Percentiles rank a stretch among this genome's conserved stretches.
Evolutionary conservation across 495 filamentous ascomycete genomes (phyloP).

Genomic region (Penicillium turbatum): DNA sequence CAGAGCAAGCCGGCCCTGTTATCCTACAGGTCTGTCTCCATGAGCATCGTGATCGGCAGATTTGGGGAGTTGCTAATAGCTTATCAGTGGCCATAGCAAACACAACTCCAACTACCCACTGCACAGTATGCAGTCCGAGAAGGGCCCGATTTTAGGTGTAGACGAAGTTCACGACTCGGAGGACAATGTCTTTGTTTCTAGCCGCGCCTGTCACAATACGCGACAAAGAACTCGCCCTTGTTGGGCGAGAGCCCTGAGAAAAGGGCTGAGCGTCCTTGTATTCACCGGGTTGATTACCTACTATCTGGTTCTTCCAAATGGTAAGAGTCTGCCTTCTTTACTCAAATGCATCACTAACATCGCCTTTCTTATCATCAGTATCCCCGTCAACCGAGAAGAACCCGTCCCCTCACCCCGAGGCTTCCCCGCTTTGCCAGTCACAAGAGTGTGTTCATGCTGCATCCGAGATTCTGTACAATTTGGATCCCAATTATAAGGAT

Average conservation of each 20-base stretch:
- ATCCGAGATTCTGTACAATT: constrained; percentile 61
- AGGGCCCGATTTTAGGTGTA: constrained; percentile 5
- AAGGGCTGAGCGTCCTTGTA: constrained; percentile 2
- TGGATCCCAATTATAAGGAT: constrained; percentile 58
- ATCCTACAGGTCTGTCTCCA: neutral
- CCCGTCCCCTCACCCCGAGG: constrained; percentile 13
- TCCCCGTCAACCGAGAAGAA: neutral
- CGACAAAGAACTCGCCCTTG: constrained; percentile 13
- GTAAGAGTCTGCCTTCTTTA: neutral
- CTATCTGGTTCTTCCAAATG: neutral
- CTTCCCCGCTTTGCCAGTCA: constrained; percentile 46
- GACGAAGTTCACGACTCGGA: neutral
- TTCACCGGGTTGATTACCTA: constrained; percentile 14
- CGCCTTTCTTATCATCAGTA: neutral
- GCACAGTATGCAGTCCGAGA: constrained; percentile 1
- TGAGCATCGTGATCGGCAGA: neutral
- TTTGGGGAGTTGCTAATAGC: constrained; percentile 4
- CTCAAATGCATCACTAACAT: neutral
- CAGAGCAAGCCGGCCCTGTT: neutral
- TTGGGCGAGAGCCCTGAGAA: constrained; percentile 4
- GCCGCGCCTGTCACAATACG: neutral
- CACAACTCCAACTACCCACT: neutral
- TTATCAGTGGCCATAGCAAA: constrained; percentile 6
- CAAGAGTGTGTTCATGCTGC: constrained; percentile 65
- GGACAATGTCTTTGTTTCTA: constrained; percentile 8